A percentile compares a stretch with the other conserved stretches of the same genome.
Evolutionary conservation across 2,329 filamentous ascomycete species (phyloP).

Genomic region (Purpureocillium takamizusanense): DNA sequence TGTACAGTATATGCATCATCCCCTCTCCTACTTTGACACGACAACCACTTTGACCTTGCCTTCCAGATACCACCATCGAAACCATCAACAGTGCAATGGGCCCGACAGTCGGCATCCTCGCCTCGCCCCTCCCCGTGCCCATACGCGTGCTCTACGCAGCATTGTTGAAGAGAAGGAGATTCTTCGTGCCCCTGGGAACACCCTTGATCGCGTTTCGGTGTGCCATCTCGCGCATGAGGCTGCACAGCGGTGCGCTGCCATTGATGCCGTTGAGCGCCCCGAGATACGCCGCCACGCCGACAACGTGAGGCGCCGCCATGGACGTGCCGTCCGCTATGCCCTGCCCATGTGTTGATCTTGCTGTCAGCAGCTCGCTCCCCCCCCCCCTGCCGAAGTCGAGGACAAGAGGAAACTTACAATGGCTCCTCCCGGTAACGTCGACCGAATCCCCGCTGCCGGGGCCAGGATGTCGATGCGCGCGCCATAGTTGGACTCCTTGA

Average conservation of each 20-base stretch:
- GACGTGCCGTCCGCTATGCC: constrained; percentile 27
- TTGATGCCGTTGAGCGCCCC: constrained; percentile 31
- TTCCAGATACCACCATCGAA: too few species aligned
- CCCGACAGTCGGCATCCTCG: too few species aligned
- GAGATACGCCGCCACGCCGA: constrained; percentile 31
- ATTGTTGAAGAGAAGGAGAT: not conserved
- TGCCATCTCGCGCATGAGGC: constrained; percentile 31
- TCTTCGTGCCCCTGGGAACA: not conserved
- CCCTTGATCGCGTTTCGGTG: constrained; percentile 20
- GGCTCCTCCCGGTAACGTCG: constrained; percentile 32
- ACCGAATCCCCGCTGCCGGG: constrained; percentile 27
- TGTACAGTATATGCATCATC: too few species aligned
- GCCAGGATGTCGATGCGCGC: constrained; percentile 29
- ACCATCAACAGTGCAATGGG: too few species aligned
- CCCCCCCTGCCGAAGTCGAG: too few species aligned
- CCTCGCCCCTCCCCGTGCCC: too few species aligned
- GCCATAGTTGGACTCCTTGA: constrained; percentile 41
- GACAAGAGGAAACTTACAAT: too few species aligned
- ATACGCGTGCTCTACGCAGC: too few species aligned
- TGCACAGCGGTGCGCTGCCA: constrained; percentile 33
- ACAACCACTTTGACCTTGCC: too few species aligned
- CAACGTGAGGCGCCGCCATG: constrained; percentile 31
- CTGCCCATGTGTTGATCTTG: too few species aligned
- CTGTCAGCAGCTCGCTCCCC: too few species aligned
- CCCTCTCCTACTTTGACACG: too few species aligned